Evolutionary conservation across 345 rosid genomes (phyloP).

Genomic region (Eucalyptus cloeziana): DNA sequence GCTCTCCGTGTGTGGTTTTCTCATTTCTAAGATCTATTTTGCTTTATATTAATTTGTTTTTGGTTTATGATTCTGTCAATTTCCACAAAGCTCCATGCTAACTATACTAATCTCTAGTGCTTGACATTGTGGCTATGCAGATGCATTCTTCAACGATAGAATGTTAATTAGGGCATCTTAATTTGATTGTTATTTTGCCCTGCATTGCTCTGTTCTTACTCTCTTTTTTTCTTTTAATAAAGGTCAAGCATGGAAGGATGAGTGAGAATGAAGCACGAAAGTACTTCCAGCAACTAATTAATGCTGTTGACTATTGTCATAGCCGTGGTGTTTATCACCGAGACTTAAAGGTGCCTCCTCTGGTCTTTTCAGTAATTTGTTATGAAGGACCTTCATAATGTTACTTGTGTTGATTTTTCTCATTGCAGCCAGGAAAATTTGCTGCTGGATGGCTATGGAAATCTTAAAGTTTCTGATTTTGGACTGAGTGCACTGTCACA

Average conservation of each 20-base stretch:
- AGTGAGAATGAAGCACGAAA: slow-evolving; percentile 78
- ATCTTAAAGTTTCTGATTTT: slow-evolving; percentile 95
- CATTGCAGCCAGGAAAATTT: slow-evolving; percentile 81
- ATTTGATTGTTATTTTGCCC: not conserved
- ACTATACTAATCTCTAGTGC: not conserved
- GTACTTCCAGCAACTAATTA: slow-evolving; percentile 91
- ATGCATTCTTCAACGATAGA: not conserved
- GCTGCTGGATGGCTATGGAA: slow-evolving; percentile 71
- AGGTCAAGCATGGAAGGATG: slow-evolving; percentile 92
- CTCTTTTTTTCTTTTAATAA: not conserved
- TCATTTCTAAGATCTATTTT: not conserved
- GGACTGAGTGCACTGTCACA: slow-evolving; percentile 95
- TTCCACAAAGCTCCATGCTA: not conserved
- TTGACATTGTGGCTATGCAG: not conserved
- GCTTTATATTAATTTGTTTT: not conserved
- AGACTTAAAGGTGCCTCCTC: slow-evolving; percentile 65
- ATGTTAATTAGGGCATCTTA: not conserved
- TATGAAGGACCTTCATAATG: not conserved
- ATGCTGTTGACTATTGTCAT: slow-evolving; percentile 90
- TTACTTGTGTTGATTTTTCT: not conserved
- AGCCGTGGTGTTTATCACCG: slow-evolving; percentile 96
- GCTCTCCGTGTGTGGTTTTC: not conserved
- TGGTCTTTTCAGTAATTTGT: not conserved
- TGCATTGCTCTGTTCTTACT: not conserved
- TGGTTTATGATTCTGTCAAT: not conserved